These are phyloP conservation scores for Ceratocystiopsis sp. DNA, from an alignment of 2,329 filamentous ascomycete species.

Conservation along the genomic window DNA sequence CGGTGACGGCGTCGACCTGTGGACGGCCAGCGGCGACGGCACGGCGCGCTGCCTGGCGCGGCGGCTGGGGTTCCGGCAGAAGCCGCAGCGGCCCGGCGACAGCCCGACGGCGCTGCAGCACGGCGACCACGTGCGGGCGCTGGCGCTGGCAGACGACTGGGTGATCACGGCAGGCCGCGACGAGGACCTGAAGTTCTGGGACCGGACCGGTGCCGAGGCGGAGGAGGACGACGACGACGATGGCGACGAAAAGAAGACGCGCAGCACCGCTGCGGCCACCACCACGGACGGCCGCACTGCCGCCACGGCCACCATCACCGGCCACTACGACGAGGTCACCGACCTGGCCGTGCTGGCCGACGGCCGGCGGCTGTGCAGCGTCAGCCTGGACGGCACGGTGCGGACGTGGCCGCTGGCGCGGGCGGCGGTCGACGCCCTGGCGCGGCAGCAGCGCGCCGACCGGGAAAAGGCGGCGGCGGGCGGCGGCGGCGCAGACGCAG, in stretches of 20 bases:
- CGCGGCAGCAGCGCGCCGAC: conserved; percentile 30
- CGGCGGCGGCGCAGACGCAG: conserved; percentile 44
- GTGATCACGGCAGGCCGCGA: conserved; percentile 78
- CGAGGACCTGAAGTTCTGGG: conserved; percentile 85
- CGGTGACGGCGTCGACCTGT: conserved; percentile 49
- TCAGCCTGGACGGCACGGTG: conserved; percentile 79
- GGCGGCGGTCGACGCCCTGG: conserved; percentile 33
- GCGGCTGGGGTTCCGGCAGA: conserved; percentile 36
- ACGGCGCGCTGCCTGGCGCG: conserved; percentile 66
- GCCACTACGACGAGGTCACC: conserved; percentile 89
- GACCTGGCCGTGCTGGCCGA: conserved; percentile 49
- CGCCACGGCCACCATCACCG: conserved; percentile 48
- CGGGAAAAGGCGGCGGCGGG: conserved; percentile 22
- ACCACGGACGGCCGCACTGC: too few relatives aligned
- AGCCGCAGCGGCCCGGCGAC: background rate
- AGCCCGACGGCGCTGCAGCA: conserved; percentile 35
- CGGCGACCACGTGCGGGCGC: conserved; percentile 77
- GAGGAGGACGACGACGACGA: conserved; percentile 85
- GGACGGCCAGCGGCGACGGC: conserved; percentile 87
- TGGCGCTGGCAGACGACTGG: conserved; percentile 60
- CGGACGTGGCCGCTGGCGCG: conserved; percentile 64
- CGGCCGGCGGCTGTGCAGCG: conserved; percentile 48
- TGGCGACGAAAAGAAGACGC: conserved; percentile 48
- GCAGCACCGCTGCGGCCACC: too few relatives aligned
- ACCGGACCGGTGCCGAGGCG: conserved; percentile 56